Evolutionary conservation across 495 filamentous ascomycete species (phyloP).

Genomic region (Daldinia concentrica): DNA sequence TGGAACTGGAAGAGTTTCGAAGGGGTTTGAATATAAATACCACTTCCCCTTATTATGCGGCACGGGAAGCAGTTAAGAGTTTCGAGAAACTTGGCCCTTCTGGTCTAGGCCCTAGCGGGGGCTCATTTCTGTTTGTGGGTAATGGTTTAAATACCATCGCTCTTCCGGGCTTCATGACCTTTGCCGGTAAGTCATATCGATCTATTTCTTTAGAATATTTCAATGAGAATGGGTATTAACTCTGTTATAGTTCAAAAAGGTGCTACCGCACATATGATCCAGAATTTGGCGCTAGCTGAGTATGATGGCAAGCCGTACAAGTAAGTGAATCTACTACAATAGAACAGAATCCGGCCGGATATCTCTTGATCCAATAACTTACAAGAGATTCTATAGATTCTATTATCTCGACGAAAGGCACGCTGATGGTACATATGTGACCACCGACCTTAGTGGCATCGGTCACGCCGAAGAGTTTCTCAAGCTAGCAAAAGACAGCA

Average conservation of each 20-base stretch:
- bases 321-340: conserved; percentile 34
- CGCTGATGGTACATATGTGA: conserved; percentile 44
- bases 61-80: conserved; percentile 48
- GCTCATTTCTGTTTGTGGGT: conserved; percentile 57
- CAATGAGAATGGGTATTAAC: background rate
- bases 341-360: background rate
- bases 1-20: conserved; percentile 34
- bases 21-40: conserved; percentile 46
- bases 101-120: conserved; percentile 28
- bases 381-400: conserved; percentile 44
- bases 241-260: conserved; percentile 47
- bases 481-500: conserved; percentile 43
- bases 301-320: conserved; percentile 48
- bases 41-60: conserved; percentile 54
- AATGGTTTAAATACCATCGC: conserved; percentile 47
- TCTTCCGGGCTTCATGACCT: conserved; percentile 42
- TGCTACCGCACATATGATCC: conserved; percentile 48
- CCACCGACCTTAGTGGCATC: conserved; percentile 40
- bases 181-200: conserved; percentile 33
- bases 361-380: background rate
- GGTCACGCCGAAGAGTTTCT: conserved; percentile 50
- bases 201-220: background rate
- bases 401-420: conserved; percentile 54
- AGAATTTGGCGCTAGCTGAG: conserved; percentile 38
- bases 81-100: conserved; percentile 36